Percentiles rank a stretch among this genome's conserved stretches.
Conservation (phyloP, 768 basidiomycete genomes). For the Lactarius deliciosus region DNA sequence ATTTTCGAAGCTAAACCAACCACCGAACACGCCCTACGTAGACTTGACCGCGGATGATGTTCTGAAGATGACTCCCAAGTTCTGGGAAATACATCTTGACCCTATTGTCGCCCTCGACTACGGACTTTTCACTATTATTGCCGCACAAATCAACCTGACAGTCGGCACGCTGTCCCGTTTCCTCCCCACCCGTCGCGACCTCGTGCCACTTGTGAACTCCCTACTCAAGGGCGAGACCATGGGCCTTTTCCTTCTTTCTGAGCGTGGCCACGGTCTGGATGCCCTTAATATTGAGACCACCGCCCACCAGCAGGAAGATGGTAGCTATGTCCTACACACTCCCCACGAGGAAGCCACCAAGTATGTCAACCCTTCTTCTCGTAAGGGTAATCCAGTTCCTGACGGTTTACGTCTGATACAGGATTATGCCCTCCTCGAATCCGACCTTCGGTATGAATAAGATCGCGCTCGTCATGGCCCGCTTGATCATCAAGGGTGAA, state of each 20-base stretch:
- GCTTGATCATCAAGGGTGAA: constrained; percentile 50
- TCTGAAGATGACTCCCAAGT: constrained; percentile 47
- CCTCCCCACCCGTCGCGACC: constrained; percentile 48
- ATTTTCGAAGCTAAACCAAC: not conserved
- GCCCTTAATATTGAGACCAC: constrained; percentile 62
- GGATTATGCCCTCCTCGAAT: constrained; percentile 60
- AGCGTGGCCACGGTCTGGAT: constrained; percentile 61
- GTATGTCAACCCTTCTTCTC: constrained; percentile 37
- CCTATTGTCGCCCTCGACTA: constrained; percentile 51
- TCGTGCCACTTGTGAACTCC: constrained; percentile 48
- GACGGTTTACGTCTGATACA: constrained; percentile 31
- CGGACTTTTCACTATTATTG: constrained; percentile 54
- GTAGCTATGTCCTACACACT: constrained; percentile 51
- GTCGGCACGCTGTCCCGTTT: constrained; percentile 55
- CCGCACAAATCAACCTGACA: constrained; percentile 51
- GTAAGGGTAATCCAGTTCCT: not conserved
- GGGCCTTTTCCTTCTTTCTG: constrained; percentile 31
- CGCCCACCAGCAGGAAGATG: constrained; percentile 49
- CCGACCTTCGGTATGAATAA: constrained; percentile 53
- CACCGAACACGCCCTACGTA: constrained; percentile 18
- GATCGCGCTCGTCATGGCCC: constrained; percentile 57
- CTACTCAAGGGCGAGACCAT: constrained; percentile 53
- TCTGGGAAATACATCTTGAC: constrained; percentile 55
- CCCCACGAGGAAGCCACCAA: constrained; percentile 60
- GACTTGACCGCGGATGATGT: constrained; percentile 49